These are phyloP conservation scores for Dispira parvispora DNA, from an alignment of 192 early-diverging fungal genomes.

Conservation along the genomic window DNA sequence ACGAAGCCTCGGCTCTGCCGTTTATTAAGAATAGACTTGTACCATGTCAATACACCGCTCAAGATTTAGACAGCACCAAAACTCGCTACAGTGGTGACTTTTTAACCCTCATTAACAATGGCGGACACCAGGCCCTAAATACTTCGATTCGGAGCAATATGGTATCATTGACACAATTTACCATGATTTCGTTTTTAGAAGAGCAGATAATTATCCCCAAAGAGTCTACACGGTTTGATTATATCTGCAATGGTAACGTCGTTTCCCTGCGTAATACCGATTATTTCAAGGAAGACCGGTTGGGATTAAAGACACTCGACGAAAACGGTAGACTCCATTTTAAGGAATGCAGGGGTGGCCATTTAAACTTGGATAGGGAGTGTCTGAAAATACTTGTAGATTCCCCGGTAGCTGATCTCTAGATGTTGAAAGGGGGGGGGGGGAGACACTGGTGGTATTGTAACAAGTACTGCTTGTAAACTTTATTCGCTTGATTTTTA, in stretches of 20 bases:
- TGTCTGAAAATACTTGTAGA: too few relatives aligned
- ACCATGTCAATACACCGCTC: too few relatives aligned
- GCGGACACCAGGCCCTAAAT: constrained; percentile 14
- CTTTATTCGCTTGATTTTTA: too few relatives aligned
- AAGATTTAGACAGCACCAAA: too few relatives aligned
- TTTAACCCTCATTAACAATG: constrained; percentile 79
- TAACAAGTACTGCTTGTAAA: too few relatives aligned
- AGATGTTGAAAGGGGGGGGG: too few relatives aligned
- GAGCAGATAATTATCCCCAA: neutral
- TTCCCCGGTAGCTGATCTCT: too few relatives aligned
- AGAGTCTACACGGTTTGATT: neutral
- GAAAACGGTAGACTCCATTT: neutral
- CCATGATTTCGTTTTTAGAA: neutral
- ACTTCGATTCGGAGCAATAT: neutral
- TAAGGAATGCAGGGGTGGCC: neutral
- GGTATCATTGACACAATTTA: neutral
- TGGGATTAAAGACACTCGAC: neutral
- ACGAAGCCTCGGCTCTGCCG: too few relatives aligned
- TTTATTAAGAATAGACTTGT: too few relatives aligned
- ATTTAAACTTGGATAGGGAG: neutral
- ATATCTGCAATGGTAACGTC: neutral
- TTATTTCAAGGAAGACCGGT: neutral
- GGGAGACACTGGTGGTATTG: too few relatives aligned
- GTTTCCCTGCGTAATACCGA: neutral
- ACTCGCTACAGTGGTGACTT: constrained; percentile 30